Conservation (phyloP, 192 early-diverging fungal species). For the Rhizoclosmatium globosum region DNA sequence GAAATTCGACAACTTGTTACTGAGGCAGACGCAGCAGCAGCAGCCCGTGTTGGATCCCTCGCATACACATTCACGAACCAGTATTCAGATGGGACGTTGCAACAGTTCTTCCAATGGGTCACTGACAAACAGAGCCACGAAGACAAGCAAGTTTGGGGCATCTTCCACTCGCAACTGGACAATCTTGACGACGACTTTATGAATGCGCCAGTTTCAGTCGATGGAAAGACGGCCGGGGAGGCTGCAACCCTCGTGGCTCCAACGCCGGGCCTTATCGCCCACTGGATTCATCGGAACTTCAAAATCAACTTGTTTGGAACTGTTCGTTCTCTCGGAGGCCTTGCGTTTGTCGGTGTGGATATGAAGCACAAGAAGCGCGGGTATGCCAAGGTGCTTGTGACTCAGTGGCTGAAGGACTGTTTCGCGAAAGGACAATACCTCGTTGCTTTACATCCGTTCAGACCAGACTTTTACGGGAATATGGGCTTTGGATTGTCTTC, state of each 20-base stretch:
- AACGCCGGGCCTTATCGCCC: conserved; percentile 8
- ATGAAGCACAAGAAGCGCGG: conserved; percentile 36
- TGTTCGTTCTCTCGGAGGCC: not conserved
- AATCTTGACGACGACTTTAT: too few species aligned
- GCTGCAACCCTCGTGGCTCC: too few species aligned
- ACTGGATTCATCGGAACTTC: conserved; percentile 11
- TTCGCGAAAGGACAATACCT: conserved; percentile 8
- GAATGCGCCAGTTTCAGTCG: too few species aligned
- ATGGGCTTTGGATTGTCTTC: conserved; percentile 31
- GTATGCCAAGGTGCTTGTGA: conserved; percentile 19
- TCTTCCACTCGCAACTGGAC: not conserved
- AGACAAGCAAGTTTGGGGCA: not conserved
- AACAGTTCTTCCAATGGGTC: not conserved
- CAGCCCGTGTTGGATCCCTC: conserved; percentile 3
- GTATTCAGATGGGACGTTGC: not conserved
- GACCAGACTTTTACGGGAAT: conserved; percentile 25
- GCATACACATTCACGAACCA: conserved; percentile 1
- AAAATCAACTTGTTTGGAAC: not conserved
- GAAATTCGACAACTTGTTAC: not conserved
- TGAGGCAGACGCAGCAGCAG: conserved; percentile 8
- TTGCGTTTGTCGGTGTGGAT: conserved; percentile 21
- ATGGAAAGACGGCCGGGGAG: too few species aligned
- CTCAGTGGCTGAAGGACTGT: conserved; percentile 15
- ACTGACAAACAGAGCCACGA: not conserved
- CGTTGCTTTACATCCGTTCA: conserved; percentile 22